phyloP scores from a whole-genome alignment of 192 early-diverging fungal species.

The Rhizoclosmatium globosum region DNA sequence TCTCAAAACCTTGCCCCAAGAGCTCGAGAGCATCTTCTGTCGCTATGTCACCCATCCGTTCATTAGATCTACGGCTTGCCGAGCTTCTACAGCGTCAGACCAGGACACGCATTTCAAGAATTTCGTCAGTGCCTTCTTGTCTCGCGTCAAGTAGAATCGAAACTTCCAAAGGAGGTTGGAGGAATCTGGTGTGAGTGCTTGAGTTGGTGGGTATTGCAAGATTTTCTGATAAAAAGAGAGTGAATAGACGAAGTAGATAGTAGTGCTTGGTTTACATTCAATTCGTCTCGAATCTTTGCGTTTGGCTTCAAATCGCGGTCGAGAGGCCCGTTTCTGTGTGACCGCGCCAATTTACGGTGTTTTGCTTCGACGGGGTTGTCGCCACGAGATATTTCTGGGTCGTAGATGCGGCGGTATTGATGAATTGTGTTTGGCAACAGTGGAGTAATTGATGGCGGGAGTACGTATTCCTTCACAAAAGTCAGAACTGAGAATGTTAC shows the following conservation, averaged over 20 bases:
- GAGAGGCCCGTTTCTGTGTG: conserved; percentile 87
- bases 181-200: conserved; percentile 81
- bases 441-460: conserved; percentile 41
- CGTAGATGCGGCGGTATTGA: conserved; percentile 47
- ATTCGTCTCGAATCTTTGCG: conserved; percentile 92
- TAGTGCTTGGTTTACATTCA: conserved; percentile 64
- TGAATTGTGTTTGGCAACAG: conserved; percentile 23
- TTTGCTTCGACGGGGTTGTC: conserved; percentile 98
- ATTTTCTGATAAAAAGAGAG: conserved; percentile 68
- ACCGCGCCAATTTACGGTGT: conserved; percentile 87
- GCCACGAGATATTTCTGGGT: conserved; percentile 80
- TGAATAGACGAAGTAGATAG: not conserved
- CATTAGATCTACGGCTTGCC: conserved; percentile 91
- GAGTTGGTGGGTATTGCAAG: conserved; percentile 90
- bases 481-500: conserved; percentile 3
- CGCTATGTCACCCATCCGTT: conserved; percentile 89
- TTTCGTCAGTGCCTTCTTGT: conserved; percentile 97
- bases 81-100: conserved; percentile 88
- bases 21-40: conserved; percentile 96
- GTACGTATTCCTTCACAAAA: conserved; percentile 63
- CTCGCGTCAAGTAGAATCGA: conserved; percentile 91
- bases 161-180: conserved; percentile 99
- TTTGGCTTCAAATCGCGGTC: conserved; percentile 98
- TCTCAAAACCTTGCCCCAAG: conserved; percentile 87
- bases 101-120: conserved; percentile 97